These are phyloP conservation scores for Solanum aculeatissimum DNA, from an alignment of 305 asterid genomes.

Conservation along the genomic window DNA sequence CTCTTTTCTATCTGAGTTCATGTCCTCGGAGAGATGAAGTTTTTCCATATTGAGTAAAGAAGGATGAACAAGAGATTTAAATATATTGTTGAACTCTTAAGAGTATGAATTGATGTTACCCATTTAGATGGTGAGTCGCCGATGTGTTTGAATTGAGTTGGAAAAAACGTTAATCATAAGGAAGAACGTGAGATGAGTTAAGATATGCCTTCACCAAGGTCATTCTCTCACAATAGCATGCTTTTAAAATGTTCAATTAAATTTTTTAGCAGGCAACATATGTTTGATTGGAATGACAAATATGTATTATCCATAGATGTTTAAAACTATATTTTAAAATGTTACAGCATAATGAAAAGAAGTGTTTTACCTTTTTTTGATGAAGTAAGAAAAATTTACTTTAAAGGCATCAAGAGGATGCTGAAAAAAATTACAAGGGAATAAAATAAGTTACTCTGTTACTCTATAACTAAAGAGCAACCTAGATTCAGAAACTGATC, in stretches of 20 bases:
- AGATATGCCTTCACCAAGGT: not conserved
- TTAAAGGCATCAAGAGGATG: too few relatives aligned
- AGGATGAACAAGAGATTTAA: not conserved
- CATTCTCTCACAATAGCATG: not conserved
- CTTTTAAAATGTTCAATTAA: not conserved
- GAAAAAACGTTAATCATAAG: not conserved
- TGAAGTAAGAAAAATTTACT: too few relatives aligned
- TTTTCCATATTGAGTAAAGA: not conserved
- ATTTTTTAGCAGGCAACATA: not conserved
- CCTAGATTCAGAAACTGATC: too few relatives aligned
- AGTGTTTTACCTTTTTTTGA: too few relatives aligned
- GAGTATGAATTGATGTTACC: not conserved
- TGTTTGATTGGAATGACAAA: not conserved
- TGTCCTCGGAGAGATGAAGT: too few relatives aligned
- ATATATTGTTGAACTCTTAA: not conserved
- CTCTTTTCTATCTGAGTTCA: too few relatives aligned
- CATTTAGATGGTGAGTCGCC: not conserved
- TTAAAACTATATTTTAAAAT: not conserved
- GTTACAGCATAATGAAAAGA: not conserved
- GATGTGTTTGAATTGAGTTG: not conserved
- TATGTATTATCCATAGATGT: not conserved
- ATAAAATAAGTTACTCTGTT: too few relatives aligned
- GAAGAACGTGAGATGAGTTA: not conserved
- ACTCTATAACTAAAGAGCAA: too few relatives aligned
- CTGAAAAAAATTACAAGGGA: too few relatives aligned